Evolutionary conservation across 129 eudicot species (phyloP), one percentile per base, ranked within the genome.

Genomic region (Centaurea solstitialis): DNA sequence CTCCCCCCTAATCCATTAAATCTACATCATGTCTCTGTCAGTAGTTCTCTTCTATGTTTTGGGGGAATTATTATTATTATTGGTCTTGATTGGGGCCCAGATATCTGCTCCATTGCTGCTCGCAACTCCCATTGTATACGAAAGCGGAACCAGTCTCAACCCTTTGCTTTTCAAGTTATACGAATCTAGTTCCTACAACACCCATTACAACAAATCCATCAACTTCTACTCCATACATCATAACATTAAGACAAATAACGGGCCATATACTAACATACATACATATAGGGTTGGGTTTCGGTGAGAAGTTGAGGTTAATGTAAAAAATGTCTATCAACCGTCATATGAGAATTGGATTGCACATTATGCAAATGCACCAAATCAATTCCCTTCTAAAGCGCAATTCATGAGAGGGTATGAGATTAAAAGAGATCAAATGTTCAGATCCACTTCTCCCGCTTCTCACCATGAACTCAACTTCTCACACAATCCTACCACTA

Each of bases 41-140:
- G 24, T n/a, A 71, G 24, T n/a, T 77, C 68, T 79, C 71, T 75
- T 79, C 74, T 84, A 75, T 4, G 75, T 73, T 75, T 76, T 86
- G 18, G 45, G 86, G 66, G 87, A 89, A 71, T 71, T 57, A 57
- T 3, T 33, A 57, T 3, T 33, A 33, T 57, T 57, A 57, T 57
- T 69, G 11, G 90, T 90, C 77, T 94, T 92, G 79, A 87, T 94
- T 23, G 99, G 99, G 35, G 99, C 97, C 99, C 99, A 94, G 21
- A 94, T 87, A 85, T 94, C 99, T 17, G 99, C 99, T 71, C 99
- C 99, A 59, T 94, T 94, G 87, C 93, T 89, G 73, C 94, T 76
- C 17, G 68, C 88, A 66, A 94, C 93, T 76, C 97, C 97, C 39
- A 28, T 79, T 37, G 93, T 90, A 76, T 73, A 85, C 15, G 94